These are phyloP conservation scores for Amesomyces nigricolor DNA, from an alignment of 2,329 filamentous ascomycete genomes.

Conservation along the genomic window DNA sequence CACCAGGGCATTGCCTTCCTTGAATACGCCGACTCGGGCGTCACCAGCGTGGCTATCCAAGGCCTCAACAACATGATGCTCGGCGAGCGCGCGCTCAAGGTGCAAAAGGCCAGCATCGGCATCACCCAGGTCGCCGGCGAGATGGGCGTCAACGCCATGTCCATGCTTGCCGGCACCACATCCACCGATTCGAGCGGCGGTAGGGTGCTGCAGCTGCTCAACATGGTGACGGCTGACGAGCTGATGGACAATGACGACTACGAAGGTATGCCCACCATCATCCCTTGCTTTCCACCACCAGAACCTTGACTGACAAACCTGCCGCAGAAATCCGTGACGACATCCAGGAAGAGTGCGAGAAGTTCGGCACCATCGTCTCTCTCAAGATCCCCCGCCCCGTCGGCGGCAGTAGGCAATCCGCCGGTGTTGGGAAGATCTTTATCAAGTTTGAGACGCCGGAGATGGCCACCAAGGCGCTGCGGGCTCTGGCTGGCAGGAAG, in stretches of 20 bases:
- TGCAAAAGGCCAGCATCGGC: constrained; percentile 84
- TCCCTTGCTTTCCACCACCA: background rate
- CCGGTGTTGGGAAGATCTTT: constrained; percentile 95
- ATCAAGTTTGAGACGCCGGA: constrained; percentile 83
- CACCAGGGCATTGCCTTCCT: constrained; percentile 87
- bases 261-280: constrained; percentile 57
- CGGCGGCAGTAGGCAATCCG: constrained; percentile 73
- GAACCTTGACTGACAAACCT: background rate
- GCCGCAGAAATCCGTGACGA: constrained; percentile 96
- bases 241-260: constrained; percentile 92
- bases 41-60: constrained; percentile 81
- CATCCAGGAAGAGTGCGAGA: constrained; percentile 84
- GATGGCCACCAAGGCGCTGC: constrained; percentile 75
- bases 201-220: constrained; percentile 84
- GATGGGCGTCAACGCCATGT: constrained; percentile 96
- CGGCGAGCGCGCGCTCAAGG: constrained; percentile 78
- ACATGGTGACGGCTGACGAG: constrained; percentile 98
- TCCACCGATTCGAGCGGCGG: constrained; percentile 72
- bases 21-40: constrained; percentile 75
- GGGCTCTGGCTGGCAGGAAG: constrained; percentile 87
- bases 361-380: constrained; percentile 80
- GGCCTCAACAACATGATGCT: constrained; percentile 91
- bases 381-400: constrained; percentile 88
- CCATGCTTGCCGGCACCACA: constrained; percentile 88
- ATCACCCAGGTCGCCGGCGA: constrained; percentile 90